Base-by-base conservation (phyloP, 768 basidiomycete species). In the Calocybe gangraenosa region DNA sequence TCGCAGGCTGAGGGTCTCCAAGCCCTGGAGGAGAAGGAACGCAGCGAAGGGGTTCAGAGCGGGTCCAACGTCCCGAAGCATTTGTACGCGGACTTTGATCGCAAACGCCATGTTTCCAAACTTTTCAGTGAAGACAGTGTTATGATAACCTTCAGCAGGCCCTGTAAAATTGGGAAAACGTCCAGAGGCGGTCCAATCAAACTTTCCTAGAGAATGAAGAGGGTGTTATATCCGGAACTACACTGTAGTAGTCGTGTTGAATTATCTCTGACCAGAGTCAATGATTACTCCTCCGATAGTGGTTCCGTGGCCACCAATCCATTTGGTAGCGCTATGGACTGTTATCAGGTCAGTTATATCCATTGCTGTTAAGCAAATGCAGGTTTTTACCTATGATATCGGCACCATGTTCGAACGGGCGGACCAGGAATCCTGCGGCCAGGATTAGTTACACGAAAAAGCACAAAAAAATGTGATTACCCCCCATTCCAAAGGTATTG, bases 291-390 rank as follows among this genome's bases (percentile, higher is more conserved):
- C 89, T 3, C 73, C 87, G 37, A 92, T 86, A 18, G 84, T 85
- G 0, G 82, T 89, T 22, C 89, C 87, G 49, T 88, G 86, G 0
- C 84, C 83, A 10, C 84, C 82, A 25, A 90, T 88, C 89, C 88
- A 92, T 56, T 92, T 90, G 1, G 88, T 89, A 0, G 84, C 84
- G 40, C 81, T 84, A 59, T 89, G 82, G 14, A 88, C 82, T 72
- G 21, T 11, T 11, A 44, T 3, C 46, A 8, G 31, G 15, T 22
- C 2, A 18, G n/a, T 23, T 14, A 19, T 22, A 37, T 28, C 10
- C 9, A 34, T 36, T 3, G 2, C 13, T 9, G 9, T n/a, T 14
- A 22, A 11, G 4, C 2, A 21, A 20, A 21, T 25, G 21, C 10
- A n/a, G 22, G 21, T 18, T 20, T 14, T 20, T 25, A 77, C 79